These are phyloP conservation scores for Saitoella complicata DNA, from an alignment of 805 yeast species.

Conservation along the genomic window DNA sequence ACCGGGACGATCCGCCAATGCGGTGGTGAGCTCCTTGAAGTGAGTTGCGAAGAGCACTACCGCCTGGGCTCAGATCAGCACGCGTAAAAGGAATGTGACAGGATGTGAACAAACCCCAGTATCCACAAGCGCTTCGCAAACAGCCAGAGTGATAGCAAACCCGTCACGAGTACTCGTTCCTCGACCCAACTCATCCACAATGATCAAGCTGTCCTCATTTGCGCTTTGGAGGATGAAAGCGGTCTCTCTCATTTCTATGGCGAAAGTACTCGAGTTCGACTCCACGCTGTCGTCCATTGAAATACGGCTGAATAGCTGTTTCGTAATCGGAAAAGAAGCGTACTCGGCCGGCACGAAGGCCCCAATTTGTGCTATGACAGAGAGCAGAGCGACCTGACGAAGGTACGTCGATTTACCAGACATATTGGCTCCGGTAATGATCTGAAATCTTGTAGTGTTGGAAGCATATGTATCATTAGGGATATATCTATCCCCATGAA, in stretches of 20 bases:
- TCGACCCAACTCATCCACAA: conserved; percentile 42
- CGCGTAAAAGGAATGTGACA: no score
- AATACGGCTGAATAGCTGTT: conserved; percentile 4
- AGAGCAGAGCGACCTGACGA: conserved; percentile 33
- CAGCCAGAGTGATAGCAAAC: conserved; percentile 33
- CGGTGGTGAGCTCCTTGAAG: conserved; percentile 27
- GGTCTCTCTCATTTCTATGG: conserved; percentile 34
- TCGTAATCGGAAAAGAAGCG: conserved; percentile 13
- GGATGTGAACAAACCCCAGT: background rate
- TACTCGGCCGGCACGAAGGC: conserved; percentile 21
- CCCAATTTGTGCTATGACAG: conserved; percentile 43
- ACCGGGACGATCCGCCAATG: conserved; percentile 21
- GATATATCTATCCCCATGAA: conserved; percentile 17
- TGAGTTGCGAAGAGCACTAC: conserved; percentile 30
- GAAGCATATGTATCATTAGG: conserved; percentile 27
- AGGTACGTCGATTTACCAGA: conserved; percentile 48
- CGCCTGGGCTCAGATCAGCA: conserved; percentile 8
- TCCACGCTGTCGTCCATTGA: conserved; percentile 7
- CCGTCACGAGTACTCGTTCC: conserved; percentile 39
- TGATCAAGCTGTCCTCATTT: conserved; percentile 22
- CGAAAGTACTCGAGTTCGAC: conserved; percentile 24
- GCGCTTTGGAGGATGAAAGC: conserved; percentile 28
- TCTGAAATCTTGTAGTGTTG: conserved; percentile 26
- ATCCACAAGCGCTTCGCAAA: conserved; percentile 24
- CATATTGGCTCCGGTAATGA: conserved; percentile 47